A percentile compares a stretch with the other conserved stretches of the same genome.
Conservation (phyloP, 23 red algal species). For the Pyropia yezoensis region DNA sequence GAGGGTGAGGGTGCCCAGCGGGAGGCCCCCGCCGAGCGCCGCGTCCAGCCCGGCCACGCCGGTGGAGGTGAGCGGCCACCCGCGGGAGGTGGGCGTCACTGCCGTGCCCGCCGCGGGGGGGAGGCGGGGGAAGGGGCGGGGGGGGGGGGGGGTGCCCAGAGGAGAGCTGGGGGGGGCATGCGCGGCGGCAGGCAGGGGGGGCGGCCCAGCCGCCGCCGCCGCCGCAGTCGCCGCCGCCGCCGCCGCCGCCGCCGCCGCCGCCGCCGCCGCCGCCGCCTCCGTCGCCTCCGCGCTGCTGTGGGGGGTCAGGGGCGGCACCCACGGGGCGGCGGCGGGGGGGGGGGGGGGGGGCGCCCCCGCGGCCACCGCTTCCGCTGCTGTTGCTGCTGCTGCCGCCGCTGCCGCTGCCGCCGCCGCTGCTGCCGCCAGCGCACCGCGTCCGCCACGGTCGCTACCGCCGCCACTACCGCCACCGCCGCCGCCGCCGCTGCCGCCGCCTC, state of each 20-base stretch:
- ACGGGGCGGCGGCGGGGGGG: no score
- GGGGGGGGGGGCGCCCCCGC: no score
- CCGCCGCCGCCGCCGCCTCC: not conserved
- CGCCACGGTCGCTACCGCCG: no score
- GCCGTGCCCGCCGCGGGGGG: slow-evolving; percentile 1
- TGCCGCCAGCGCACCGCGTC: not conserved
- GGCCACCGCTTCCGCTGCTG: no score
- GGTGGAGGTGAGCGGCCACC: slow-evolving; percentile 10
- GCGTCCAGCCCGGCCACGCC: slow-evolving; percentile 42
- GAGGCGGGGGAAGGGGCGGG: slow-evolving; percentile 8
- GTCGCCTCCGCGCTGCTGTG: not conserved
- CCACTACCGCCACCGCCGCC: no score
- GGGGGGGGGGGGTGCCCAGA: not conserved
- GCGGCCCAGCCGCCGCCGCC: not conserved
- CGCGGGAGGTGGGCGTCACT: slow-evolving; percentile 10
- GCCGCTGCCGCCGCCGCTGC: not conserved
- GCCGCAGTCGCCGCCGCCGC: not conserved
- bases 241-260: no score
- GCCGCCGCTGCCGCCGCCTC: no score
- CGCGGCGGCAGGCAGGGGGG: not conserved
- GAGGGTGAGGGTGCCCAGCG: slow-evolving; percentile 41
- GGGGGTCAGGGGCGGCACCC: not conserved
- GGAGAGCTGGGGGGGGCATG: not conserved
- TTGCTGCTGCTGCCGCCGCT: no score
- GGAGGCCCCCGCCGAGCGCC: slow-evolving; percentile 59